Percentiles rank a stretch among this genome's conserved stretches.
These are phyloP conservation scores for Schizonepeta tenuifolia DNA, from an alignment of 257 asterid genomes.

Conservation along the genomic window DNA sequence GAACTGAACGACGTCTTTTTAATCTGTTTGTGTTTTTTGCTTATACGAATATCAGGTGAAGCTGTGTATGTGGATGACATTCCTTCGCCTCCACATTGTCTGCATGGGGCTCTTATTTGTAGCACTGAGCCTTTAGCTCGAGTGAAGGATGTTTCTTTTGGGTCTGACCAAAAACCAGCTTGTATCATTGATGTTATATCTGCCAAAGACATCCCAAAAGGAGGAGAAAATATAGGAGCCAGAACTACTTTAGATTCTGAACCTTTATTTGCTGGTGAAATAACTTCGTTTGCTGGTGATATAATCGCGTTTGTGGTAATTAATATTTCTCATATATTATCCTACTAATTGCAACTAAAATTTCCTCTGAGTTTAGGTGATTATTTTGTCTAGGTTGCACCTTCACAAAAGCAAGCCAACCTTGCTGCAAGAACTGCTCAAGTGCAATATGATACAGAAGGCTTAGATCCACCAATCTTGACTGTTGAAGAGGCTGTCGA, in stretches of 20 bases:
- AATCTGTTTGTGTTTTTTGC: background rate
- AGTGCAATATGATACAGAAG: conserved; percentile 57
- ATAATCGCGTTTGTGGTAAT: conserved; percentile 31
- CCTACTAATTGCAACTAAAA: background rate
- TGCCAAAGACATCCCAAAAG: conserved; percentile 25
- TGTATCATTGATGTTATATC: conserved; percentile 23
- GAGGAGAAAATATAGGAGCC: conserved; percentile 28
- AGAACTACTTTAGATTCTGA: background rate
- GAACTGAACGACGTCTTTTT: background rate
- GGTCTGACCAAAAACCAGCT: background rate
- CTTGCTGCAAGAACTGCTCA: conserved; percentile 56
- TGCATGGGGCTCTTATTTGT: conserved; percentile 27
- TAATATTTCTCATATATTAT: background rate
- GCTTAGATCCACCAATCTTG: conserved; percentile 63
- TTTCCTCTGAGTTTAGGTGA: background rate
- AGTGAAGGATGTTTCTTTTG: conserved; percentile 23
- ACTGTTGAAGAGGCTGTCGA: conserved; percentile 78
- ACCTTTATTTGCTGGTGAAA: conserved; percentile 32
- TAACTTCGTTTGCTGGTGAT: conserved; percentile 27
- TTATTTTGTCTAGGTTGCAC: conserved; percentile 50
- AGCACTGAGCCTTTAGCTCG: conserved; percentile 34
- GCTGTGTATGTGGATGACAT: conserved; percentile 35
- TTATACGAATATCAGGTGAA: conserved; percentile 25
- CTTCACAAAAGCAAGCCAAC: conserved; percentile 59
- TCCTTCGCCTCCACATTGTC: conserved; percentile 29